These are phyloP conservation scores for Scheffersomyces quercinus DNA, from an alignment of 1,139 yeast genomes.

Conservation along the genomic window DNA sequence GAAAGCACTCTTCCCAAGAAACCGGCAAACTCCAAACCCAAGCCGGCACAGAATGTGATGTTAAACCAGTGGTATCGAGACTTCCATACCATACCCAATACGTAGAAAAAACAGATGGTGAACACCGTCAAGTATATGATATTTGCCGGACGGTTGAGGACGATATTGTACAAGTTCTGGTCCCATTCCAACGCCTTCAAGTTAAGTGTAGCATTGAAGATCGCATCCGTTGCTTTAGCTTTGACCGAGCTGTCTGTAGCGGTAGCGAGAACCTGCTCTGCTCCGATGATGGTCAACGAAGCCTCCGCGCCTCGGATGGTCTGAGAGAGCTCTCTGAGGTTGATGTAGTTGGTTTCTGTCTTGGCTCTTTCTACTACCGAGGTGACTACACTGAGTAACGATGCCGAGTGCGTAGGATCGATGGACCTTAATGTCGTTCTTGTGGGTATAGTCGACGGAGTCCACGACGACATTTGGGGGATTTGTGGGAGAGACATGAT, in stretches of 20 bases:
- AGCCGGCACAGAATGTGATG: slow-evolving; percentile 59
- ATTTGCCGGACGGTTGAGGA: slow-evolving; percentile 30
- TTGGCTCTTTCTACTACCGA: slow-evolving; percentile 15
- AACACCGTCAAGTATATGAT: slow-evolving; percentile 31
- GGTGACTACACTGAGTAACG: slow-evolving; percentile 14
- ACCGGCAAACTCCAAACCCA: slow-evolving; percentile 67
- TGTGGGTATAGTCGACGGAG: slow-evolving; percentile 25
- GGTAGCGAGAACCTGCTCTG: slow-evolving; percentile 38
- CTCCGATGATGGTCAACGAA: slow-evolving; percentile 34
- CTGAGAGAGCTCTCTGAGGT: slow-evolving; percentile 20
- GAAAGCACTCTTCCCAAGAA: slow-evolving; percentile 60
- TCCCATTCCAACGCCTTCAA: slow-evolving; percentile 29
- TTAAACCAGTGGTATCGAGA: slow-evolving; percentile 78
- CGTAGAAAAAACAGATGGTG: slow-evolving; percentile 23
- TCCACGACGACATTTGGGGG: slow-evolving; percentile 16
- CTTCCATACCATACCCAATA: slow-evolving; percentile 23
- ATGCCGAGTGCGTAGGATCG: slow-evolving; percentile 22
- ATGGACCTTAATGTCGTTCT: slow-evolving; percentile 16
- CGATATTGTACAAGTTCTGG: slow-evolving; percentile 24
- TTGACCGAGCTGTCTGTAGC: slow-evolving; percentile 31
- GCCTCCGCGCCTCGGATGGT: slow-evolving; percentile 40
- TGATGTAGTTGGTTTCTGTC: slow-evolving; percentile 9
- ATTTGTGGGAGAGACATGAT: slow-evolving; percentile 3
- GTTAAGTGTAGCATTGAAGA: slow-evolving; percentile 34
- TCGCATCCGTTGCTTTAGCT: slow-evolving; percentile 33